Base-by-base conservation (phyloP, 441 rosid genomes). In the Pelargonium cotyledonis region DNA sequence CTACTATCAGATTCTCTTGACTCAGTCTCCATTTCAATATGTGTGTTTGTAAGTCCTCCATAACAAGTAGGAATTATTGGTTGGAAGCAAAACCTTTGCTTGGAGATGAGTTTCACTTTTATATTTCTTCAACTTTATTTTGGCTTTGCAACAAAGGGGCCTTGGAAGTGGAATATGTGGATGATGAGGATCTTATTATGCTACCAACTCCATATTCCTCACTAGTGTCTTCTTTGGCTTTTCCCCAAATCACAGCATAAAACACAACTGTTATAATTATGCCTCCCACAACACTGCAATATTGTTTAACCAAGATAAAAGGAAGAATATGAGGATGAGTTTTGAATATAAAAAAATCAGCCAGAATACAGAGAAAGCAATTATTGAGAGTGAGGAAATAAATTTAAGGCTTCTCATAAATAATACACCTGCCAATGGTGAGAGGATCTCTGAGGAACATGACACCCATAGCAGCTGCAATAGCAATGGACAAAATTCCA, bases 211-310 rank as follows among this genome's bases (percentile, higher is more conserved):
- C 60, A 53, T 15, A 21, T 53, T 53, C 60, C 60, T 53, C 60
- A 53, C 14, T 47, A 15, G 12, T 9, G 3, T 12, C 14, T 9
- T 55, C 61, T 16, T 55, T 7, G 7, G 61, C 61, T 55, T 55
- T 55, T 1, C 61, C 61, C 61, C 61, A 55, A 1, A 55, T n/a
- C 61, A 55, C 61, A 55, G 61, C 61, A 14, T 55, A 55, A 6
- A 55, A 55, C 11, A 26, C 61, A 16, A 55, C 61, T 55, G 61
- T 15, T 55, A 55, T 55, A 1, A n/a, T 55, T 16, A 55, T 6
- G 7, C 8, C 61, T 6, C 61, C 61, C 23, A 55, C 21, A 15
- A 15, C 60, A 53, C 21, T 53, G 58, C 58, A 51, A 51, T n/a
- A n/a, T n/a, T n/a, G n/a, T n/a, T n/a, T n/a, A 51, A 18, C 16